A percentile compares a stretch with the other conserved stretches of the same genome.
phyloP scores from a whole-genome alignment of 2,329 filamentous ascomycete genomes.

The Aspergillus sp. region DNA sequence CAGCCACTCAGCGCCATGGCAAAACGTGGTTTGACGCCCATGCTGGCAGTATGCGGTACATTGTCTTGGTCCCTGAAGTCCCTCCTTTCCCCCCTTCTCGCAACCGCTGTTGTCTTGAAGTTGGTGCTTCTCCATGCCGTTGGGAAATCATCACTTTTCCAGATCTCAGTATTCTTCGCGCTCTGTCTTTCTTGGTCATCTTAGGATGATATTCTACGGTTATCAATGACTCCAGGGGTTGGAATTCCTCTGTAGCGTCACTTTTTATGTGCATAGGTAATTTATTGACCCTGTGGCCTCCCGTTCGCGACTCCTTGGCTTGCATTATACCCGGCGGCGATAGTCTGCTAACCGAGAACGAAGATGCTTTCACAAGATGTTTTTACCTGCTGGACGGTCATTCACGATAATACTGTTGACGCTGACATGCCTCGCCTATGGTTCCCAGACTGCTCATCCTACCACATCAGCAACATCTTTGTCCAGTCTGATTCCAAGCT shows the following conservation, averaged over 20 bases:
- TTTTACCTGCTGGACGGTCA: constrained; percentile 30
- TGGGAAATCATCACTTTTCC: neutral
- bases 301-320: neutral
- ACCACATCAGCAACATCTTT: constrained; percentile 31
- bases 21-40: constrained; percentile 21
- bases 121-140: neutral
- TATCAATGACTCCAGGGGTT: constrained; percentile 29
- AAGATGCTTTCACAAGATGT: constrained; percentile 40
- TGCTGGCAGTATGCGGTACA: constrained; percentile 14
- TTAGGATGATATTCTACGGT: constrained; percentile 27
- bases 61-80: constrained; percentile 14
- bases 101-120: neutral
- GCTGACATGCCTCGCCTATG: constrained; percentile 25
- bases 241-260: constrained; percentile 22
- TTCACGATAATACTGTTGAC: constrained; percentile 28
- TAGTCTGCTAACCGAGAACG: constrained; percentile 20
- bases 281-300: neutral
- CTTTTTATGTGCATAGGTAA: constrained; percentile 19
- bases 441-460: constrained; percentile 19
- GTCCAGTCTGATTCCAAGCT: constrained; percentile 55
- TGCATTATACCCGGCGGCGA: neutral
- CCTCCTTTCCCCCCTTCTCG: constrained; percentile 1
- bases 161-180: neutral
- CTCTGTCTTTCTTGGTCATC: constrained; percentile 12
- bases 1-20: constrained; percentile 19